Evolutionary conservation across 768 basidiomycete genomes (phyloP).

Genomic region (Lactifluus volemus): DNA sequence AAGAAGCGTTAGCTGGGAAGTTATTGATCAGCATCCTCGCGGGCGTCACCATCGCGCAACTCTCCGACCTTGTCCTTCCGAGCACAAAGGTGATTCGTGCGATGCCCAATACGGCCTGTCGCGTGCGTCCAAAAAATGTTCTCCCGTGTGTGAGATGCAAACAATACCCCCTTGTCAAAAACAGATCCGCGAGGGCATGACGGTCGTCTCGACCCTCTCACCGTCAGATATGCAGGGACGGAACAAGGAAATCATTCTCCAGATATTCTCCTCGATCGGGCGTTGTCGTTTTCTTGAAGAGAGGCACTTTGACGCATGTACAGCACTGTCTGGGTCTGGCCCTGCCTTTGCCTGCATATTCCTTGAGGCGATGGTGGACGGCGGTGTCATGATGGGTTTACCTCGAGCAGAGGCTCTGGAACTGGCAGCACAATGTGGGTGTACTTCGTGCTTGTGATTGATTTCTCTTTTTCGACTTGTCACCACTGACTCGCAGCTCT

Average conservation of each 20-base stretch:
- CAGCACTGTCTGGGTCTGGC: conserved; percentile 90
- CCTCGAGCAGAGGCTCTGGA: conserved; percentile 91
- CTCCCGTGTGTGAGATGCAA: too few relatives aligned
- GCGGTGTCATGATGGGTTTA: conserved; percentile 99
- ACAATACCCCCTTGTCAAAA: too few relatives aligned
- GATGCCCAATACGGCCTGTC: conserved; percentile 98
- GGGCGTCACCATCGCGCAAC: conserved; percentile 85
- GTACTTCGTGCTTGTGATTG: not conserved
- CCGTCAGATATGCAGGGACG: conserved; percentile 41
- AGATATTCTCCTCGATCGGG: conserved; percentile 96
- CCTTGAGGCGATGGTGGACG: conserved; percentile 97
- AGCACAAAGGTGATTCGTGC: conserved; percentile 85
- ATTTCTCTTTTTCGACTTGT: not conserved
- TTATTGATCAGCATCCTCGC: conserved; percentile 95
- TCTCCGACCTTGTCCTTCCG: conserved; percentile 63
- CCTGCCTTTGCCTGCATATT: conserved; percentile 97
- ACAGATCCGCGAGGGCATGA: conserved; percentile 99
- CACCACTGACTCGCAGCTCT: not conserved
- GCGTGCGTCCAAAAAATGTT: conserved; percentile 40
- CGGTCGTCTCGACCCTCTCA: conserved; percentile 74
- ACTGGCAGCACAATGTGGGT: conserved; percentile 88
- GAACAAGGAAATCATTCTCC: conserved; percentile 67
- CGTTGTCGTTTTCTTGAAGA: conserved; percentile 94
- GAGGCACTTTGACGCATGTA: conserved; percentile 98
- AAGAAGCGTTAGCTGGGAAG: conserved; percentile 79